A percentile compares a stretch with the other conserved stretches of the same genome.
Conservation (phyloP, 1,284 basidiomycete genomes). For the Neonothopanus nambi region DNA sequence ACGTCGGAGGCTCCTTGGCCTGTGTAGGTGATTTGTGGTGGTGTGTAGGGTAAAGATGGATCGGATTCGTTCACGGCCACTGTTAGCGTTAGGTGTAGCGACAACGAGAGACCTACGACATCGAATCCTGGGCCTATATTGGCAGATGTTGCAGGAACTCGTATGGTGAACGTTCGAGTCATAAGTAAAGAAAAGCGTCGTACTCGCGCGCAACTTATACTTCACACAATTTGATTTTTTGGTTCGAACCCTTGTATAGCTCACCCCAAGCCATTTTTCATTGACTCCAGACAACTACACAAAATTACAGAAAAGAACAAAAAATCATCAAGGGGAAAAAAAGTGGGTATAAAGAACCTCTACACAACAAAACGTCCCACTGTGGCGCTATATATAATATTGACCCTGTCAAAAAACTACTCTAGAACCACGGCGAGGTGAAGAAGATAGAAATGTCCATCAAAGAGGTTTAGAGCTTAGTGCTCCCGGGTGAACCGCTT, state of each 20-base stretch:
- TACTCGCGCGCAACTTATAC: too few species aligned
- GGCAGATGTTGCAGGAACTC: constrained; percentile 93
- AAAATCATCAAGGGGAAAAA: constrained; percentile 5
- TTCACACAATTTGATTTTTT: too few species aligned
- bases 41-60: constrained; percentile 23
- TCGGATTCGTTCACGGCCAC: constrained; percentile 48
- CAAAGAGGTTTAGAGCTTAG: neutral
- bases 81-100: constrained; percentile 80
- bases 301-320: constrained; percentile 5
- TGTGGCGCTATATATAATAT: neutral
- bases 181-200: too few species aligned
- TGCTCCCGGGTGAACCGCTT: neutral
- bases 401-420: neutral
- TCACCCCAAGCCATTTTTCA: constrained; percentile 13
- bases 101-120: constrained; percentile 95
- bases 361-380: constrained; percentile 4
- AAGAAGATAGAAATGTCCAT: too few species aligned
- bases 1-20: constrained; percentile 92
- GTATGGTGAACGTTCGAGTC: constrained; percentile 57
- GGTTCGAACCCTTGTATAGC: neutral
- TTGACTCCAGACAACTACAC: constrained; percentile 12
- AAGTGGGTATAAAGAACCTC: constrained; percentile 8
- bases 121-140: constrained; percentile 99
- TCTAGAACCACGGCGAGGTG: neutral
- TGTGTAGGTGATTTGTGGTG: constrained; percentile 65